Evolutionary conservation across 768 basidiomycete genomes (phyloP).

Genomic region (Omphalotus guepiniiformis): DNA sequence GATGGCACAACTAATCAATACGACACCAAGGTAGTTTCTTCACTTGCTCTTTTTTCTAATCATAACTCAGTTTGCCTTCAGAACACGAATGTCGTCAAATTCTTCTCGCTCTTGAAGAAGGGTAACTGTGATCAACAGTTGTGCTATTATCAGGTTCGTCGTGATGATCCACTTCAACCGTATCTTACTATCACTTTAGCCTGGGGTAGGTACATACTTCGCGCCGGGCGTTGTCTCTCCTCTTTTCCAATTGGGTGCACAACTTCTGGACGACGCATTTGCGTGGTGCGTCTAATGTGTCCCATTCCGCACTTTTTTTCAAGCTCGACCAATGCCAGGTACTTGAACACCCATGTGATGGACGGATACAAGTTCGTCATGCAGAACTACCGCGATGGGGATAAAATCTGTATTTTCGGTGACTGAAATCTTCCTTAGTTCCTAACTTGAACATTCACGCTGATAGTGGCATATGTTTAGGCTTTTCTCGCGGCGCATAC

Average conservation of each 20-base stretch:
- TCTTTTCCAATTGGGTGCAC: constrained; percentile 52
- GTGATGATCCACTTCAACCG: too few species aligned
- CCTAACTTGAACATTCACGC: too few species aligned
- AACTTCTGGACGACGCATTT: constrained; percentile 60
- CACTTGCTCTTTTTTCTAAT: background rate
- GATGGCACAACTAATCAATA: constrained; percentile 63
- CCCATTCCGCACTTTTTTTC: background rate
- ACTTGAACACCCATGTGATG: constrained; percentile 45
- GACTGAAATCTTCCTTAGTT: background rate
- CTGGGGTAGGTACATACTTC: constrained; percentile 48
- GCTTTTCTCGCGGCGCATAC: constrained; percentile 34
- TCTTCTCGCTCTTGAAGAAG: constrained; percentile 26
- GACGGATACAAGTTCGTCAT: constrained; percentile 77
- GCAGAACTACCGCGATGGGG: constrained; percentile 70
- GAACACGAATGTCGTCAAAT: constrained; percentile 29
- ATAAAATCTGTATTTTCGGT: constrained; percentile 56
- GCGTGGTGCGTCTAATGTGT: constrained; percentile 54
- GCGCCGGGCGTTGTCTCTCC: constrained; percentile 66
- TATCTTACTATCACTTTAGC: too few species aligned
- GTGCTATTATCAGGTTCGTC: constrained; percentile 11
- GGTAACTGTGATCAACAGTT: constrained; percentile 21
- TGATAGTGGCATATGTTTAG: too few species aligned
- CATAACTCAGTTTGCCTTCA: constrained; percentile 1
- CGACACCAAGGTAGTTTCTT: constrained; percentile 35
- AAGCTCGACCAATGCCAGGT: constrained; percentile 28